Percentiles rank a stretch among this genome's conserved stretches.
phyloP scores from a whole-genome alignment of 2,329 filamentous ascomycete species.

The Nothophoma quercina region DNA sequence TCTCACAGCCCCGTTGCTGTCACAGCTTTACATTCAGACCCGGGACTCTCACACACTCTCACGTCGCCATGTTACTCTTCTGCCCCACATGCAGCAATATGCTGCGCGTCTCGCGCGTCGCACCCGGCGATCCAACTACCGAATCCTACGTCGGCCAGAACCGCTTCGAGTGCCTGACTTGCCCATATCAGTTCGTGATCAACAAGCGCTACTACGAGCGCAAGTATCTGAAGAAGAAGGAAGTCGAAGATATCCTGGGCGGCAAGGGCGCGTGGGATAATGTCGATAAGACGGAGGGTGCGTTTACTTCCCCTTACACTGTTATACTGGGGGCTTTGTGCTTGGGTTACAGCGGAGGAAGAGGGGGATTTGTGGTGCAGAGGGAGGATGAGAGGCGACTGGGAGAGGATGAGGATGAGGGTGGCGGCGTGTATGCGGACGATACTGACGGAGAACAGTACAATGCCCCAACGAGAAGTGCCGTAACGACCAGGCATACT shows the following conservation, averaged over 20 bases:
- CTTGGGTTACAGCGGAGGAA: too few species aligned
- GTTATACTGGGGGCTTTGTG: too few species aligned
- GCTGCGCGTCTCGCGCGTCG: slow-evolving; percentile 71
- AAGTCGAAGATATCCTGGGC: slow-evolving; percentile 89
- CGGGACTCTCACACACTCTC: background rate
- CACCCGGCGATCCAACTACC: slow-evolving; percentile 48
- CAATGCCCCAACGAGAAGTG: slow-evolving; percentile 86
- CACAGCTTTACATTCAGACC: background rate
- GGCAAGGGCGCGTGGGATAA: slow-evolving; percentile 90
- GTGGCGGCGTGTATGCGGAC: too few species aligned
- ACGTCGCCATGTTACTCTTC: slow-evolving; percentile 70
- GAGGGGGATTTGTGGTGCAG: background rate
- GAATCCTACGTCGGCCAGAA: slow-evolving; percentile 62
- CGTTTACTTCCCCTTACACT: background rate
- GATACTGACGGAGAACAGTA: slow-evolving; percentile 54
- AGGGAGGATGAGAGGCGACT: background rate
- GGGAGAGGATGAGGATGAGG: background rate
- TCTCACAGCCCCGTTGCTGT: slow-evolving; percentile 15
- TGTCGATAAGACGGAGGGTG: slow-evolving; percentile 78
- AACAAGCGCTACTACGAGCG: slow-evolving; percentile 82
- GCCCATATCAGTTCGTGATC: slow-evolving; percentile 89
- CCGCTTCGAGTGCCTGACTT: slow-evolving; percentile 93
- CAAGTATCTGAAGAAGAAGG: slow-evolving; percentile 80
- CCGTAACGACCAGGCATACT: slow-evolving; percentile 84
- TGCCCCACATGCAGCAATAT: slow-evolving; percentile 86